Conservation (phyloP, 2,329 filamentous ascomycete species). For the Ceratocystis papillata region DNA sequence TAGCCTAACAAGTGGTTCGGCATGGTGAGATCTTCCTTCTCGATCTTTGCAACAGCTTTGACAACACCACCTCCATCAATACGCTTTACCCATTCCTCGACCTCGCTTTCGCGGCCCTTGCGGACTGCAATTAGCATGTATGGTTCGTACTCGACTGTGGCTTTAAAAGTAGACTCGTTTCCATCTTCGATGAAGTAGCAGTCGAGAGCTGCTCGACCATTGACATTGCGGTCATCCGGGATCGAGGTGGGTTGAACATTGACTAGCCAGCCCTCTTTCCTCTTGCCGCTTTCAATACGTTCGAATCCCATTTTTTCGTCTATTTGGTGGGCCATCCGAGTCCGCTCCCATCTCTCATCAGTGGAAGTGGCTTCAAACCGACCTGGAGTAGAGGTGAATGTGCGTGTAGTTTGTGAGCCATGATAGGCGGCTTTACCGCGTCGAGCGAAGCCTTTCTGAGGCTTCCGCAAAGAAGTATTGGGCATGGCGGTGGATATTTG, state of each 20-base stretch:
- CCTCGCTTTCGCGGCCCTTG: slow-evolving; percentile 77
- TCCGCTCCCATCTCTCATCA: slow-evolving; percentile 85
- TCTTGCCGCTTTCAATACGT: slow-evolving; percentile 77
- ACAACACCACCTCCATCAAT: slow-evolving; percentile 69
- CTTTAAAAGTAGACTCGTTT: slow-evolving; percentile 73
- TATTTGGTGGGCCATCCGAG: slow-evolving; percentile 71
- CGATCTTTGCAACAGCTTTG: slow-evolving; percentile 63
- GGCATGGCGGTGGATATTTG: slow-evolving; percentile 38
- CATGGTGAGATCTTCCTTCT: slow-evolving; percentile 90
- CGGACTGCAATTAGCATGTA: slow-evolving; percentile 91
- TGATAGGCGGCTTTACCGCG: slow-evolving; percentile 61
- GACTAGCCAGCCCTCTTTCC: slow-evolving; percentile 79
- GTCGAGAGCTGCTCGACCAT: slow-evolving; percentile 81
- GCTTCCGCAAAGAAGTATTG: slow-evolving; percentile 48
- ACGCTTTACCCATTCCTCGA: slow-evolving; percentile 86
- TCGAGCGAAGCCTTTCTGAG: slow-evolving; percentile 56
- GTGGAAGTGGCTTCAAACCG: slow-evolving; percentile 77
- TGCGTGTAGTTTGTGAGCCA: slow-evolving; percentile 57
- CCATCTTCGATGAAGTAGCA: slow-evolving; percentile 88
- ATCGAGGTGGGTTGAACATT: slow-evolving; percentile 87
- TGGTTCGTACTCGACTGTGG: slow-evolving; percentile 89
- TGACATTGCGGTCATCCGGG: slow-evolving; percentile 71
- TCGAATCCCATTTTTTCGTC: slow-evolving; percentile 93
- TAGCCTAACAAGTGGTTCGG: slow-evolving; percentile 94
- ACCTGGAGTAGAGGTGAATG: slow-evolving; percentile 61